These are phyloP conservation scores for Puccinia triticina DNA, from an alignment of 1,284 basidiomycete species.

Conservation along the genomic window DNA sequence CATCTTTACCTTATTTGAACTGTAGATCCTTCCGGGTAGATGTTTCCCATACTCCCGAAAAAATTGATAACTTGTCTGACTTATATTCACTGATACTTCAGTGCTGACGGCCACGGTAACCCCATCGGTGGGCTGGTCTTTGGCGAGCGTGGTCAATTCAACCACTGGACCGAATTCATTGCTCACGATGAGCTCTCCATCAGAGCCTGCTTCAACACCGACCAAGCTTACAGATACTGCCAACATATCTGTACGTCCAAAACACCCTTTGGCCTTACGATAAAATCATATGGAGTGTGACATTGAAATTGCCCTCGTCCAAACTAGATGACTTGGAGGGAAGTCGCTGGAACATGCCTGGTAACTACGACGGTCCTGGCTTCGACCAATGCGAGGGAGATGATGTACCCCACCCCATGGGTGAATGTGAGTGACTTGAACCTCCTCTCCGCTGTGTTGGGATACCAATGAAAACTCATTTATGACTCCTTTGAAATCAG, in stretches of 20 bases:
- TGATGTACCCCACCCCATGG: slow-evolving; percentile 45
- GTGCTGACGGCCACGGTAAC: slow-evolving; percentile 47
- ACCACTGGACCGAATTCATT: slow-evolving; percentile 50
- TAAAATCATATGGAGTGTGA: not conserved
- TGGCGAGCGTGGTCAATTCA: slow-evolving; percentile 41
- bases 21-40: slow-evolving; percentile 47
- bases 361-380: slow-evolving; percentile 32
- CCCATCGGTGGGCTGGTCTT: slow-evolving; percentile 48
- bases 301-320: not conserved
- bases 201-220: slow-evolving; percentile 40
- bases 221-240: slow-evolving; percentile 35
- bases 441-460: not conserved
- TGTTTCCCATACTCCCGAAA: not conserved
- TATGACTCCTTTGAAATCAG: not conserved
- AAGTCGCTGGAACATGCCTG: slow-evolving; percentile 52
- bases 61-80: not conserved
- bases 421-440: slow-evolving; percentile 34
- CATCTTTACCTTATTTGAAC: not conserved
- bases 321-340: slow-evolving; percentile 47
- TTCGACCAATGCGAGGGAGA: slow-evolving; percentile 49
- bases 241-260: slow-evolving; percentile 45
- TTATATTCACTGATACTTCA: not conserved
- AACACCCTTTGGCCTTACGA: not conserved
- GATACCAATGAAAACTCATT: not conserved
- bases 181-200: slow-evolving; percentile 39